Evolutionary conservation across 495 filamentous ascomycete species (phyloP), one percentile per base, ranked within the genome.

Genomic region (Lindgomyces ingoldianus): DNA sequence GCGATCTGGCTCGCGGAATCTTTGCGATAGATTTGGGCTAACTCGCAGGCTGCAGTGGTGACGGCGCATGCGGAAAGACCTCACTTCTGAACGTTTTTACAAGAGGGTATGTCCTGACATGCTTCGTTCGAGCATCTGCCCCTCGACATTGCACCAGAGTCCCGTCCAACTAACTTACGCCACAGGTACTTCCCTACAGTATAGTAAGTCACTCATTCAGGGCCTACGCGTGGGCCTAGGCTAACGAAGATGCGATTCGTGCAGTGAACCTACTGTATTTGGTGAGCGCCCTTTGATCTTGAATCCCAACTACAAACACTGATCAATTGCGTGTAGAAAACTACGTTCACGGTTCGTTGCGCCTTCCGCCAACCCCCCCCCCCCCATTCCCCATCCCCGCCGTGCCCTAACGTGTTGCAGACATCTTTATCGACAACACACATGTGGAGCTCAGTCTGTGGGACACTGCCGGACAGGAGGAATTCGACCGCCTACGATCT

Each of bases 381-480:
- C 46, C 10, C 16, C 41, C 61, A 11, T 55, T 39, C 4, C 8
- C n/a, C n/a, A n/a, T n/a, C n/a, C 44, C 8, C 33, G 18, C 41
- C 29, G 18, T 2, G 9, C 6, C 26, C 50, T 65, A 47, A 62
- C 47, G 42, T 8, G 25, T 0, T 19, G 10, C 64, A 95, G 94
- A 98, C 77, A 96, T 98, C 73, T 98, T 94, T 77, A 94, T 98
- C 75, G 94, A 98, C 74, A 90, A 87, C 75, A 87, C 89, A 53
- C 94, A 98, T 77, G 95, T 98, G 75, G 94, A 98, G 76, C 82
- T 98, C 60, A 96, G 91, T 47, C 82, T 98, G 60, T 98, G 94
- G 94, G 94, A 98, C 78, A 98, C 94, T 0, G 94, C 94, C 27
- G 94, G 94, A 16, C 94, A 98, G 79, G 94, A 98, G 80, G 94